A percentile compares a stretch with the other conserved stretches of the same genome.
phyloP scores from a whole-genome alignment of 345 rosid species.

The Diplotaxis tenuifolia region DNA sequence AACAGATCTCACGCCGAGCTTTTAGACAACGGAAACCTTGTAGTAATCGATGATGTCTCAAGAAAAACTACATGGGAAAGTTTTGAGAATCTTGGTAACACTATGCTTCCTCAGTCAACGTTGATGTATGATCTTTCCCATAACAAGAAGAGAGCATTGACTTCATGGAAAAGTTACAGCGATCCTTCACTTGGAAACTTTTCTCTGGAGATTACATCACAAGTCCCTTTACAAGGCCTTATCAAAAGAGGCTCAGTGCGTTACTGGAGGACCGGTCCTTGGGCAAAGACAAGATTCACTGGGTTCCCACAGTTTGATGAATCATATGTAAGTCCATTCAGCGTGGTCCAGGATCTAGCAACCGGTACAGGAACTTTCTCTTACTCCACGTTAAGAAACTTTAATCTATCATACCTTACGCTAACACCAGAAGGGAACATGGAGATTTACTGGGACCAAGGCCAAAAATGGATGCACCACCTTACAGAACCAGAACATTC shows the following conservation, averaged over 20 bases:
- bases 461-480: slow-evolving; percentile 21
- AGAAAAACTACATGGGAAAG: slow-evolving; percentile 22
- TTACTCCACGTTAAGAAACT: slow-evolving; percentile 23
- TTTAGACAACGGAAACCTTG: slow-evolving; percentile 30
- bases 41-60: slow-evolving; percentile 29
- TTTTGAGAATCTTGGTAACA: slow-evolving; percentile 32
- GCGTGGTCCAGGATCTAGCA: slow-evolving; percentile 28
- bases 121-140: slow-evolving; percentile 25
- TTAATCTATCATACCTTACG: slow-evolving; percentile 14
- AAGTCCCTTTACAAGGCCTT: slow-evolving; percentile 27
- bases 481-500: slow-evolving; percentile 14
- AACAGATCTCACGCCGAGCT: slow-evolving; percentile 28
- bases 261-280: slow-evolving; percentile 36
- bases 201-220: slow-evolving; percentile 30
- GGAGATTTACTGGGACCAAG: slow-evolving; percentile 26
- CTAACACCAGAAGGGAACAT: slow-evolving; percentile 29
- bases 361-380: slow-evolving; percentile 22
- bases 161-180: slow-evolving; percentile 28
- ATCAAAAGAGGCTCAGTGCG: slow-evolving; percentile 22
- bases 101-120: slow-evolving; percentile 32
- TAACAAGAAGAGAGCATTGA: slow-evolving; percentile 19
- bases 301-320: slow-evolving; percentile 16
- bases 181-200: slow-evolving; percentile 32
- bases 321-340: slow-evolving; percentile 34
- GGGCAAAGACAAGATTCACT: slow-evolving; percentile 35